Evolutionary conservation across 1,284 basidiomycete genomes (phyloP), one percentile per base, ranked within the genome.

Genomic region (Pseudozyma pruni): DNA sequence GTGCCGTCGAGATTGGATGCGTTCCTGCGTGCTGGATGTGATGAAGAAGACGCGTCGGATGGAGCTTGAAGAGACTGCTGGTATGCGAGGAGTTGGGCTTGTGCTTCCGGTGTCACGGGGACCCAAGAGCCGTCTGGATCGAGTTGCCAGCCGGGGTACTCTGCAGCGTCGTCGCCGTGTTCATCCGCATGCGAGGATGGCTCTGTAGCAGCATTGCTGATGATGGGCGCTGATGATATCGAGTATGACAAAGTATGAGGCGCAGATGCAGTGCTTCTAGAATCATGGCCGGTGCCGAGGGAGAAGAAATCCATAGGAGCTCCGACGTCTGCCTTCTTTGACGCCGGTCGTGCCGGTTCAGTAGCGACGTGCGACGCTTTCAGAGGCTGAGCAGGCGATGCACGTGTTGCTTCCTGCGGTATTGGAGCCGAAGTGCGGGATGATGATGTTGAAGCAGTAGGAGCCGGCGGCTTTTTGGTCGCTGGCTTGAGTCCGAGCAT

Each of bases 71-170:
- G 42, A 2, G 54, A 46, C 17, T 56, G 45, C 41, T 71, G 61
- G 46, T 68, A 80, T 1, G 60, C 62, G 13, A 60, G 62, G 27
- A 76, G 75, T 8, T 58, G 56, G 3, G 66, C 72, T 49, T 80
- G 78, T 3, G 80, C 79, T 45, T 79, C 76, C 2, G 79, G 78
- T 11, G 80, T 81, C 23, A 81, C 70, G 32, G 80, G 79, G 3
- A 77, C 67, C 79, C 79, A 80, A 1, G 70, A 63, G 8, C 80
- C 80, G 42, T 81, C 78, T 7, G 78, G 76, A 43, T 80, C 79
- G 44, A 76, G 75, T 33, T 69, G 62, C 80, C 80, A 81, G 20
- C 80, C 80, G 4, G 64, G 62, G 40, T 79, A 76, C 4, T 50
- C 42, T 19, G 62, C 53, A 27, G 37, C 23, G 13, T 38, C 47